These are phyloP conservation scores for Neurospora sp. DNA, from an alignment of 495 filamentous ascomycete species.

Conservation along the genomic window DNA sequence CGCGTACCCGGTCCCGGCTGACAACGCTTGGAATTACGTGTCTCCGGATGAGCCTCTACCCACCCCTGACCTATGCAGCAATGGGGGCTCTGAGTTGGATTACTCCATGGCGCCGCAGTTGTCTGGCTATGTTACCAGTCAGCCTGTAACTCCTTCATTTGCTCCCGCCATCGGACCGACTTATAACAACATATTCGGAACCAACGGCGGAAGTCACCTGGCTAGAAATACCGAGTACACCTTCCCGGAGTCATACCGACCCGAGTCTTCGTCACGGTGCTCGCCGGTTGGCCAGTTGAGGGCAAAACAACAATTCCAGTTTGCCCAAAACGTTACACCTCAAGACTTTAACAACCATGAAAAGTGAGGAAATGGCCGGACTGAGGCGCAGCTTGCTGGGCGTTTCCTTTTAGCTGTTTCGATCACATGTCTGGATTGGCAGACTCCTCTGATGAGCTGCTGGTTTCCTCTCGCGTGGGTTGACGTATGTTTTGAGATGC, in stretches of 20 bases:
- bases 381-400: neutral
- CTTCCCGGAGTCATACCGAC: constrained; percentile 31
- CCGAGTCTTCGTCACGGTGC: constrained; percentile 30
- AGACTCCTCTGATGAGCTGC: neutral
- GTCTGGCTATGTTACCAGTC: constrained; percentile 32
- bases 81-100: constrained; percentile 31
- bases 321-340: constrained; percentile 39
- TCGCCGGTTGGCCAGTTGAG: constrained; percentile 27
- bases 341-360: constrained; percentile 29
- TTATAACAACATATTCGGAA: constrained; percentile 21
- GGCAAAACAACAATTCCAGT: constrained; percentile 36
- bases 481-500: neutral
- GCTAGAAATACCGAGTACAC: constrained; percentile 30
- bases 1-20: constrained; percentile 15
- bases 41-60: constrained; percentile 31
- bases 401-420: neutral
- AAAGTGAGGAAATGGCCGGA: constrained; percentile 7
- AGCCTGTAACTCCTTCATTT: constrained; percentile 34
- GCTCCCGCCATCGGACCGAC: constrained; percentile 26
- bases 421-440: neutral
- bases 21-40: constrained; percentile 23
- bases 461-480: neutral
- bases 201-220: constrained; percentile 4
- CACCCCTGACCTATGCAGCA: constrained; percentile 34
- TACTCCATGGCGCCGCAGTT: constrained; percentile 27